Evolutionary conservation across 768 basidiomycete genomes (phyloP), one percentile per base, ranked within the genome.

Genomic region (Tulasnella sp.): DNA sequence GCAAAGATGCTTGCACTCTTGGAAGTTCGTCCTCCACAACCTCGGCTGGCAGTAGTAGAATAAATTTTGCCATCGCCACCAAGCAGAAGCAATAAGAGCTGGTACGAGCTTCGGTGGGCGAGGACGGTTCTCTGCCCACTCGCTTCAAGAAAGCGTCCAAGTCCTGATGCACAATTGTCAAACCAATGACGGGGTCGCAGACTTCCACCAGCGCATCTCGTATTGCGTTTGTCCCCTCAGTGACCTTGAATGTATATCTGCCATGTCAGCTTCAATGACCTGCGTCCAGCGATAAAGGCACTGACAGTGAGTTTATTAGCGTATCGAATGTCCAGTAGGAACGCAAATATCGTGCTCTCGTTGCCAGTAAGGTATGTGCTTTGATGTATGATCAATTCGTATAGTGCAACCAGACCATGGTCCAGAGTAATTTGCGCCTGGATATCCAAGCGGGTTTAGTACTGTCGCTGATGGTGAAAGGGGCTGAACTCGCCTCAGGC

Each of bases 1-100:
- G 84, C 62, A 92, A 68, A 1, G 87, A 88, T 25, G 68, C 71
- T 66, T 80, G 82, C 55, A 92, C 69, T 38, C 87, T 81, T 43
- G 90, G 90, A 43, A 92, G 68, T 64, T 92, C 89, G 64, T 92
- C 90, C 69, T 91, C 89, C 21, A 91, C 79, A 54, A 92, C 83
- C 67, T 91, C 87, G 1, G 81, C 76, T 15, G 90, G 90, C 17
- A 92, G 75, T 34, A 84, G 81, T 59, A 91, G 70, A 62, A 88
- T 81, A 63, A 90, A 89, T 70, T 87, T 90, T 34, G 86, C 88
- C 11, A 92, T 70, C 0, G 85, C 87, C 63, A 90, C 82, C 54
- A 92, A 75, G 3, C 88, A 90, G 70, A 90, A 92, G 3, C 87
- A 87, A 67, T 84, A 83, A 0, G 84, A 80, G 11, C 80, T 72